phyloP scores from a whole-genome alignment of 2,329 filamentous ascomycete genomes.

The Alternaria rosae region DNA sequence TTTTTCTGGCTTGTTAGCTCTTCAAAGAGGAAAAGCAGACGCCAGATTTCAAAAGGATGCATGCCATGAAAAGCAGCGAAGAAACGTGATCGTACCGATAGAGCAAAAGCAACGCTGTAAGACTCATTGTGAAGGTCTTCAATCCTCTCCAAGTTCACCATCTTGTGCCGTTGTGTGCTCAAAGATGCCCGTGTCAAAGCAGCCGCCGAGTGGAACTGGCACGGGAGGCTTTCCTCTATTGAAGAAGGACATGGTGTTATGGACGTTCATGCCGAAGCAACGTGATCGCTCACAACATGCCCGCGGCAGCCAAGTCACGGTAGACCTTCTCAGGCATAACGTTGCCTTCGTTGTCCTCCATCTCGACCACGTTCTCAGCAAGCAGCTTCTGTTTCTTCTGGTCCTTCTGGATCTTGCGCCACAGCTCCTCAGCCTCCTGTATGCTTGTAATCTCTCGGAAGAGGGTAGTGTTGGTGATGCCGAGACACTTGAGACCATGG shows the following conservation, averaged over 20 bases:
- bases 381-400: constrained; percentile 78
- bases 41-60: not conserved
- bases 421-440: constrained; percentile 84
- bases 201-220: too few species aligned
- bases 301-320: constrained; percentile 91
- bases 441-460: constrained; percentile 96
- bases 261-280: not conserved
- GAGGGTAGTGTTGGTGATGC: constrained; percentile 87
- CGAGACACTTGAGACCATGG: constrained; percentile 90
- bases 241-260: not conserved
- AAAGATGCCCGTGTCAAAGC: not conserved
- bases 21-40: not conserved
- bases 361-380: constrained; percentile 89
- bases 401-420: constrained; percentile 91
- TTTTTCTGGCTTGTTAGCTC: not conserved
- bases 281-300: constrained; percentile 58
- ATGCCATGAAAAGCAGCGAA: not conserved
- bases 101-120: not conserved
- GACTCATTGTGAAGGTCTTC: not conserved
- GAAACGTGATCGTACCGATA: too few species aligned
- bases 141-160: not conserved
- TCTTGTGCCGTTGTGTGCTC: not conserved
- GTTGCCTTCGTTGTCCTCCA: constrained; percentile 97
- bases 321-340: constrained; percentile 99
- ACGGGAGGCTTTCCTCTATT: too few species aligned